A percentile compares a stretch with the other conserved stretches of the same genome.
Conservation (phyloP, 1,284 basidiomycete genomes). For the Serendipita sp. region DNA sequence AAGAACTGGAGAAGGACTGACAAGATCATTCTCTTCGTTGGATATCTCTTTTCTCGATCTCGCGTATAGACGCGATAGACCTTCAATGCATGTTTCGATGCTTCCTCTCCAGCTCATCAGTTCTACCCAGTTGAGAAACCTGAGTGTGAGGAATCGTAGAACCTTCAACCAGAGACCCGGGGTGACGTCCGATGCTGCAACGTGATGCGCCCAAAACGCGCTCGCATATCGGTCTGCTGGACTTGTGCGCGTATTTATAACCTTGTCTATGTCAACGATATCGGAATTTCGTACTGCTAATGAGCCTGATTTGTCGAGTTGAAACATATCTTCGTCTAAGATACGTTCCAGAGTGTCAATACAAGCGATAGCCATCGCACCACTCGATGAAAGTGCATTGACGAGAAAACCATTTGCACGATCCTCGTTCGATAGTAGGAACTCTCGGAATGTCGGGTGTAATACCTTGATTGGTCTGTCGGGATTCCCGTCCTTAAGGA, state of each 20-base stretch:
- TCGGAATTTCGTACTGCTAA: conserved; percentile 17
- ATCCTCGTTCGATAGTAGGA: conserved; percentile 7
- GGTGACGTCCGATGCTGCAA: conserved; percentile 3
- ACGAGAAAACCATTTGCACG: background rate
- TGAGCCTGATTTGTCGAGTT: conserved; percentile 19
- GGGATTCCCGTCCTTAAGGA: background rate
- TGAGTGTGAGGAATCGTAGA: background rate
- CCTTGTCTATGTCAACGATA: conserved; percentile 13
- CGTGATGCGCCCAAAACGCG: conserved; percentile 18
- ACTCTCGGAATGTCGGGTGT: conserved; percentile 13
- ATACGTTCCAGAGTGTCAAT: conserved; percentile 13
- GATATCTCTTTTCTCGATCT: no score
- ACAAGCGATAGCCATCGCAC: conserved; percentile 1
- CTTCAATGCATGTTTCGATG: background rate
- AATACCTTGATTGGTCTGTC: conserved; percentile 9
- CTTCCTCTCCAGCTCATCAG: background rate
- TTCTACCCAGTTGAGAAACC: background rate
- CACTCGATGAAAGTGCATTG: background rate
- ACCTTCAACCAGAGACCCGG: background rate
- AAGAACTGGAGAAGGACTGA: background rate
- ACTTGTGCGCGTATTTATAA: conserved; percentile 14
- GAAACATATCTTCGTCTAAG: conserved; percentile 18
- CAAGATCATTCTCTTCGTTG: no score
- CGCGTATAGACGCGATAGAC: no score
- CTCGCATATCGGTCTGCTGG: conserved; percentile 17